Base-by-base conservation (phyloP, 441 rosid genomes). In the Adansonia rubrostipa region DNA sequence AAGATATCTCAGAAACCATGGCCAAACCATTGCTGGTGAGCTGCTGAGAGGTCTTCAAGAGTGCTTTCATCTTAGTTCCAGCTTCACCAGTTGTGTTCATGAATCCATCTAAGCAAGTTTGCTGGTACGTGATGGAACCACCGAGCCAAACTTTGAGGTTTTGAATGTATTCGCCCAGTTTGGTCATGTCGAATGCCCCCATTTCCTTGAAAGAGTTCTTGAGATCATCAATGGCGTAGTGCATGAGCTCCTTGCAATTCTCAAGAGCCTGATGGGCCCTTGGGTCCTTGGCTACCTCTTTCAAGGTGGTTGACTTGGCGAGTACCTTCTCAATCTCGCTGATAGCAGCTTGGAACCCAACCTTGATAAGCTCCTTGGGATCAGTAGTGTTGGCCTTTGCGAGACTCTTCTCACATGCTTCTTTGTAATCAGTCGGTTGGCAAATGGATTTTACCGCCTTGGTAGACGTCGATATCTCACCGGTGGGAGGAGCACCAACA, bases 131-230 rank as follows among this genome's bases (percentile, higher is more conserved):
- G 14, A 89, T 74, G 17, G 96, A 82, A 22, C 93, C 98, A 51
- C 96, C 92, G 4, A 93, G 89, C 98, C 96, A 93, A 67, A 88
- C 80, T 70, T 85, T 83, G 63, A 95, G 87, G 75, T 92, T 86
- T 33, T 87, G 87, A 3, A 87, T 65, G 73, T 80, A 92, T 54
- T 73, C 58, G 13, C 85, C 87, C 0, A 85, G 6, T 66, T 75
- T 83, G 70, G 73, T 73, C 0, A 83, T 9, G 2, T 91, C 91
- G 15, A 88, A 88, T 0, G 66, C 79, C 4, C 85, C 85, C 45
- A 93, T 51, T 5, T 82, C 73, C 9, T 81, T 48, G 22, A 88
- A 77, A 15, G 97, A 90, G n/a, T 63, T 82, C 20, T 82, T 79
- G 42, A 95, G 85, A 65, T 90, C 97, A 2, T 81, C 85, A n/a